Base-by-base conservation (phyloP, 768 basidiomycete species). In the Bullera alba region DNA sequence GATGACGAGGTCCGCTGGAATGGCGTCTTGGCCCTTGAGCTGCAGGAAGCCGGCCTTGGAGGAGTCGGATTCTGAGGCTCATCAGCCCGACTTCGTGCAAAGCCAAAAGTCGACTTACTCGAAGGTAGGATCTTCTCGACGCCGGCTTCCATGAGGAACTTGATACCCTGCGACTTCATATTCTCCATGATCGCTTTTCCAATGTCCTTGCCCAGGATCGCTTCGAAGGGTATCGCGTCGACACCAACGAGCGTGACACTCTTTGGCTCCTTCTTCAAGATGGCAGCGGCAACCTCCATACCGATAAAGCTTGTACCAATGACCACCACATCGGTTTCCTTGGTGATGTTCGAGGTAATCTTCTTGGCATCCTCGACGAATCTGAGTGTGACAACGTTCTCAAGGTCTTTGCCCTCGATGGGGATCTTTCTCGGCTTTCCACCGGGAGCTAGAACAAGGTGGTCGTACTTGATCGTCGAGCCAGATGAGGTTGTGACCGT, bases 271-370 rank as follows among this genome's bases (percentile, higher is more conserved):
- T 85, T 81, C 6, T 80, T 71, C 2, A 85, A 73, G 0, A 72
- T 52, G 0, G 87, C 85, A n/a, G 76, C 78, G 5, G 87, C 87
- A n/a, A 89, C 76, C 69, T 72, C 73, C 87, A 95, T 87, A 49
- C 85, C 82, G 61, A 95, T 95, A 75, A 92, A 95, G 14, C 85
- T 87, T 43, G 83, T 85, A 2, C 91, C 91, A 56, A 93, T 83
- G 12, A 92, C 79, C 27, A 89, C 87, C 52, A 85, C 77, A 72
- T 88, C 86, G 28, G 84, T 84, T 57, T 86, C 84, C 73, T 84
- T 29, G 79, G 55, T 62, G 43, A 70, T 56, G 17, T 58, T 58
- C 35, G 50, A 61, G 21, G 48, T 70, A 56, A 75, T 82, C 54
- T 80, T 79, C 74, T 84, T 79, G 0, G 87, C 75, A 66, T 90